Base-by-base conservation (phyloP, 371 early-diverging fungal genomes). In the Batkoa obscura region DNA sequence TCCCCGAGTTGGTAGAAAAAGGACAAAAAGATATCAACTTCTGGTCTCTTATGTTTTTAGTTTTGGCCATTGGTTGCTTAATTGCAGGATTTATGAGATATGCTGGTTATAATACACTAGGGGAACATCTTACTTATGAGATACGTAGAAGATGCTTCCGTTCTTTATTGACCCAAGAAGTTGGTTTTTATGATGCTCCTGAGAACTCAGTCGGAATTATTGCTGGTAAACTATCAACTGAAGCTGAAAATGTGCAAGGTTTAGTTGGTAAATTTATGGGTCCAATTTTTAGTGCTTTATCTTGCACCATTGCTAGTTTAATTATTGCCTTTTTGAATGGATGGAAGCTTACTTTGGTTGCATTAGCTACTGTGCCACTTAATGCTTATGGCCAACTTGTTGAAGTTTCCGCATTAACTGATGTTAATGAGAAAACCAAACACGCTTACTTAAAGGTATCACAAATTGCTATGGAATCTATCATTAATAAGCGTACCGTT, bases 401-500 rank as follows among this genome's bases (percentile, higher is more conserved):
- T 48, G 66, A 64, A 47, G 42, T 71, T 31, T 62, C 55, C 10
- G 55, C 64, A n/a, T 12, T 65, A 36, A 17, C 62, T 55, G 76
- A 79, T 53, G 73, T 71, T 50, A 78, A 78, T 45, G 67, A 68
- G 51, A 70, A 78, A 60, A 78, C 74, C 43, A 71, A 74, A 61
- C 74, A 75, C 56, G 78, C 81, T 0, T 83, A 84, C 58, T 76
- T 79, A 61, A 68, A 74, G 32, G 74, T 82, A 42, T 79, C 80
- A 58, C 77, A 80, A 65, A 75, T 79, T 45, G 86, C 89, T 50
- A 74, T 76, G 61, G 96, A 95, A 64, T 85, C 88, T 13, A 79
- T 92, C 56, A 74, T 75, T 52, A 78, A 80, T 62, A 83, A 94
- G 42, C 77, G 91, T 37, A 93, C 94, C 0, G 87, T 95, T 17